Evolutionary conservation across 768 basidiomycete species (phyloP), one percentile per base, ranked within the genome.

Genomic region (Rhizopogon vesiculosus): DNA sequence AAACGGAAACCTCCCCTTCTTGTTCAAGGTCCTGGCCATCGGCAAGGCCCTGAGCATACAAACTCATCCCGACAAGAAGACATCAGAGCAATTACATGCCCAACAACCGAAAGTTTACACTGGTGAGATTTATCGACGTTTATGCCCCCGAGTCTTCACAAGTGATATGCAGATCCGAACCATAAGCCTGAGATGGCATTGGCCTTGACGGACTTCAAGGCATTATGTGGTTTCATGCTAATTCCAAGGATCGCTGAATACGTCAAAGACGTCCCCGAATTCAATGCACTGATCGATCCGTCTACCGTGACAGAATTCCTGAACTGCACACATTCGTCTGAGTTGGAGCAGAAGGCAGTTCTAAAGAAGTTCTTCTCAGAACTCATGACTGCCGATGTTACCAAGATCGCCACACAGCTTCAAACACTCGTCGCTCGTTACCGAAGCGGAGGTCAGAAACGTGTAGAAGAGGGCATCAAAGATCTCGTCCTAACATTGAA

Each of bases 111-210:
- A 91, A 48, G 80, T 97, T 45, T 99, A 99, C 76, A 97, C 94
- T 76, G 95, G 94, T 90, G 62, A 56, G 78, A 66, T 12, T 29
- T 31, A 15, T 55, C 19, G 18, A 45, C 19, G 16, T 25, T 38
- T 5, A 12, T 22, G 41, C 49, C 35, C 18, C 18, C 0, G 12
- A 42, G 42, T 42, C n/a, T 28, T 53, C 18, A 55, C 61, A 22
- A 66, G 58, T 51, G 15, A 38, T n/a, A 35, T 39, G 40, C 58
- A 91, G 97, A 99, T 69, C 82, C 85, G 5, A 98, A 98, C 67
- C 97, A 99, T 64, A 99, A 99, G 72, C 97, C 97, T 2, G 97
- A 99, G 69, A 96, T 99, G 92, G 93, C 95, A n/a, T 79, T 99
- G 39, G 97, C 97, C 0, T 72, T 99, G 57, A 95, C 95, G 0